Conservation (phyloP, 176 grass and related monocot genomes). For the Pontederia paniculata region DNA sequence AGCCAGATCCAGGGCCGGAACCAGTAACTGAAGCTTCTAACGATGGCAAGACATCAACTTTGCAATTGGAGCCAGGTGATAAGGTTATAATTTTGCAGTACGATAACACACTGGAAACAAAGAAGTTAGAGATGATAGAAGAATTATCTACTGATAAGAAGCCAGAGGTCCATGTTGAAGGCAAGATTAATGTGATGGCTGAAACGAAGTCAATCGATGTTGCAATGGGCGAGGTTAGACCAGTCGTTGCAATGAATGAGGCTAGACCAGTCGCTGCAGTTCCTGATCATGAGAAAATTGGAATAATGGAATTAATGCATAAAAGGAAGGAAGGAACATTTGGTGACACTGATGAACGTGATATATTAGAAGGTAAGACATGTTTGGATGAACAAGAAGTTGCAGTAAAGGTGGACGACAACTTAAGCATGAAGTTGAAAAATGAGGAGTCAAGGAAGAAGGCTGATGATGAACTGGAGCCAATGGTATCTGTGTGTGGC, state of each 20-base stretch:
- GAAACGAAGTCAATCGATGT: background rate
- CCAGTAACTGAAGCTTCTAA: constrained; percentile 4
- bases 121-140: constrained; percentile 14
- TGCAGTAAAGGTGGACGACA: constrained; percentile 9
- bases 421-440: background rate
- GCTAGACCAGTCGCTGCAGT: background rate
- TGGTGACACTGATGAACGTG: constrained; percentile 6
- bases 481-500: background rate
- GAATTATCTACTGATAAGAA: constrained; percentile 4
- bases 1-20: constrained; percentile 43
- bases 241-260: too few relatives aligned
- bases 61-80: constrained; percentile 4
- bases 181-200: constrained; percentile 5
- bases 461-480: constrained; percentile 13
- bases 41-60: constrained; percentile 14
- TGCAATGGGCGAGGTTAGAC: too few relatives aligned
- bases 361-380: constrained; percentile 24
- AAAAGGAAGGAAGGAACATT: constrained; percentile 5
- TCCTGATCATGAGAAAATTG: background rate
- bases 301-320: background rate
- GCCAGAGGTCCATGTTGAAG: constrained; percentile 4
- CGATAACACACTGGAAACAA: constrained; percentile 5
- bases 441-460: constrained; percentile 12
- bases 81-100: constrained; percentile 22
- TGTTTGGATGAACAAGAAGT: constrained; percentile 12